A percentile compares a stretch with the other conserved stretches of the same genome.
Conservation (phyloP, 306 rosid species). For the Vachellia collinsii region DNA sequence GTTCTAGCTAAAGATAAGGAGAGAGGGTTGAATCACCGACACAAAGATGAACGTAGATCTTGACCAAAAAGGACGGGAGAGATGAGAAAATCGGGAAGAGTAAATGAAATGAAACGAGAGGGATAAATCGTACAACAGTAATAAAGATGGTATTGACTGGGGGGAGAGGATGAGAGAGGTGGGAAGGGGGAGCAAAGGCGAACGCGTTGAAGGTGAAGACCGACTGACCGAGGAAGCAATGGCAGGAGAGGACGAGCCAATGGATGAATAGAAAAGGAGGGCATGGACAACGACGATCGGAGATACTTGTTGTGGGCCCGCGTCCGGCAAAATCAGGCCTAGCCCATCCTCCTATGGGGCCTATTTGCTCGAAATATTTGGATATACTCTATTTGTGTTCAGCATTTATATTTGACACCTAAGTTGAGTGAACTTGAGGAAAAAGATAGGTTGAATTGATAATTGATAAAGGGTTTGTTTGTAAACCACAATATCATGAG, state of each 20-base stretch:
- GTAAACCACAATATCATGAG: too few species aligned
- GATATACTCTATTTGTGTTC: too few species aligned
- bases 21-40: slow-evolving; percentile 48
- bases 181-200: neutral
- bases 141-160: neutral
- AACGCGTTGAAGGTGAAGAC: neutral
- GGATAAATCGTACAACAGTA: neutral
- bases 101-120: neutral
- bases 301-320: neutral
- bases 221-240: neutral
- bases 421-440: too few species aligned
- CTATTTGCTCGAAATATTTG: too few species aligned
- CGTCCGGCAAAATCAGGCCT: neutral
- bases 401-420: too few species aligned
- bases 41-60: slow-evolving; percentile 9
- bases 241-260: neutral
- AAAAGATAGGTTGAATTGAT: too few species aligned
- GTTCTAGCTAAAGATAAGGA: neutral
- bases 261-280: neutral
- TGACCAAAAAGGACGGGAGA: neutral
- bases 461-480: too few species aligned
- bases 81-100: neutral
- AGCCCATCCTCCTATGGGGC: too few species aligned
- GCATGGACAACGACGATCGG: neutral
- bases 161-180: neutral